These are phyloP conservation scores for Boletus pseudo-olivaceus DNA, from an alignment of 768 basidiomycete species.

Conservation along the genomic window DNA sequence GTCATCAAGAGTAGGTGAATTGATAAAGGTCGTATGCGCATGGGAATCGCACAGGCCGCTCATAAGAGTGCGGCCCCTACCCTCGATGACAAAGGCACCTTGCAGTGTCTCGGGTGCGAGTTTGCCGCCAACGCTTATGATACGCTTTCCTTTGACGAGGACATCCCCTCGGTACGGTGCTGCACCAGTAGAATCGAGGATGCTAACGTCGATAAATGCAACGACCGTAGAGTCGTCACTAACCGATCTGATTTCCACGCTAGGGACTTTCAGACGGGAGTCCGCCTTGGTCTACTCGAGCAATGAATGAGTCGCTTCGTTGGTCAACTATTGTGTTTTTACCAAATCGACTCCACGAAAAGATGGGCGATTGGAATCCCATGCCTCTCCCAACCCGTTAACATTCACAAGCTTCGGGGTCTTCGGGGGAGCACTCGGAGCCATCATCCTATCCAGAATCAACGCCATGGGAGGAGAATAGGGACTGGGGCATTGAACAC, in stretches of 20 bases:
- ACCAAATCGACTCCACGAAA: conserved; percentile 27
- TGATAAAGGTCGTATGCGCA: conserved; percentile 32
- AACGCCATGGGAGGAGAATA: neutral
- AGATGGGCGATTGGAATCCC: conserved; percentile 18
- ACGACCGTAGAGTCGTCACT: conserved; percentile 15
- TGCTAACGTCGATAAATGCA: conserved; percentile 31
- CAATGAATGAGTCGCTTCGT: neutral
- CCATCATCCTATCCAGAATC: conserved; percentile 19
- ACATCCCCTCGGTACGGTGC: conserved; percentile 34
- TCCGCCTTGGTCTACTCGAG: conserved; percentile 19
- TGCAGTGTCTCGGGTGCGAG: conserved; percentile 19
- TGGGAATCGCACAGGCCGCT: conserved; percentile 37
- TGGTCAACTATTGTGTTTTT: neutral
- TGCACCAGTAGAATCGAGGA: conserved; percentile 34
- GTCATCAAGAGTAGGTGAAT: conserved; percentile 30
- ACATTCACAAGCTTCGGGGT: neutral
- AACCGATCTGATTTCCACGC: conserved; percentile 22
- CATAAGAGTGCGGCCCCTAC: conserved; percentile 34
- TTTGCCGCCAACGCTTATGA: conserved; percentile 27
- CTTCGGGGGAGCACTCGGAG: conserved; percentile 2
- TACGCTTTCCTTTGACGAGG: conserved; percentile 30
- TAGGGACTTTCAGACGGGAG: conserved; percentile 20
- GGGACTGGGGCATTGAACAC: neutral
- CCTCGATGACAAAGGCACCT: conserved; percentile 26
- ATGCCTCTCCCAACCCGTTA: conserved; percentile 25